These are phyloP conservation scores for Rhodotorula sp. DNA, from an alignment of 1,284 basidiomycete species.

Conservation along the genomic window DNA sequence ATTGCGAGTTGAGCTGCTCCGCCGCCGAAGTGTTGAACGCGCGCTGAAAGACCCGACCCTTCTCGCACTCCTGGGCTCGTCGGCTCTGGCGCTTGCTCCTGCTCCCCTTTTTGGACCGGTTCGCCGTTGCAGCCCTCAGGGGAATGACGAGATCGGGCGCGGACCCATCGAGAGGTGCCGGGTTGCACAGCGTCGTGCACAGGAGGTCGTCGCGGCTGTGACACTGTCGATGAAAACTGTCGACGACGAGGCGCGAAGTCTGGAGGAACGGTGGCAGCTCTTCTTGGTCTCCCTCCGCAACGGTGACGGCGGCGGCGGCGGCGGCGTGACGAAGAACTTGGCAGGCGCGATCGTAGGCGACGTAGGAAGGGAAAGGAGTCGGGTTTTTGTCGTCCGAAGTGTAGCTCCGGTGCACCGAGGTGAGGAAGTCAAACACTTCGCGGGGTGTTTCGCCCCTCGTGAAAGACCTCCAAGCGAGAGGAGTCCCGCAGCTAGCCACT, in stretches of 20 bases:
- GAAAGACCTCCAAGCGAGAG: conserved; percentile 28
- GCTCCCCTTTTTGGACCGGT: neutral
- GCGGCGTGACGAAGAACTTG: conserved; percentile 16
- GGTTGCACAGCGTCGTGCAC: conserved; percentile 26
- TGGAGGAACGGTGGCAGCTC: conserved; percentile 5
- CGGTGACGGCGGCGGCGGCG: neutral
- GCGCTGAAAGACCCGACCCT: conserved; percentile 12
- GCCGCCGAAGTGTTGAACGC: conserved; percentile 36
- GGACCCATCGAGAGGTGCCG: conserved; percentile 23
- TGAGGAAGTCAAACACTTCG: conserved; percentile 23
- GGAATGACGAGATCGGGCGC: conserved; percentile 28
- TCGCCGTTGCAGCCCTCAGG: neutral
- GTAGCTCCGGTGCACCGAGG: neutral
- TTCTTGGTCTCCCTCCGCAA: neutral
- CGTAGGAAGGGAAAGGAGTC: conserved; percentile 17
- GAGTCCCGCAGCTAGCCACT: conserved; percentile 20
- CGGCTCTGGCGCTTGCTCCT: neutral
- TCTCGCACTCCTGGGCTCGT: neutral
- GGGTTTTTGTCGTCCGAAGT: no score
- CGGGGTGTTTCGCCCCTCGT: neutral
- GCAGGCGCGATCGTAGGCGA: conserved; percentile 35
- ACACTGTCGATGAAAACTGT: conserved; percentile 21
- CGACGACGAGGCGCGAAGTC: conserved; percentile 21
- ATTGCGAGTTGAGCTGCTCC: conserved; percentile 32
- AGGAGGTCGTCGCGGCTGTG: conserved; percentile 16